Evolutionary conservation across 305 asterid species (phyloP), one percentile per base, ranked within the genome.

Genomic region (Ruellia speciosa): DNA sequence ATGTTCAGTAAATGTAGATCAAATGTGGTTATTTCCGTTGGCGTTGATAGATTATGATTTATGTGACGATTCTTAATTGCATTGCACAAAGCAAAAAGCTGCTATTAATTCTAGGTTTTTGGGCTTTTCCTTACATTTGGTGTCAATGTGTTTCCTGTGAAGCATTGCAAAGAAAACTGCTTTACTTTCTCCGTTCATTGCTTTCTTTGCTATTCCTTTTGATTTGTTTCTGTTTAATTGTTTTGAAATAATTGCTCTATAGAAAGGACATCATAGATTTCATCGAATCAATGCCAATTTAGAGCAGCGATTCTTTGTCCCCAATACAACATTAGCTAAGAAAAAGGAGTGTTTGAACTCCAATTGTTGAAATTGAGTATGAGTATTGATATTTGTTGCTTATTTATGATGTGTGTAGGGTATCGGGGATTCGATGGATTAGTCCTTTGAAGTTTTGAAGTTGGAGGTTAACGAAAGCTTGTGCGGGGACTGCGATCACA

Each of bases 401-500:
- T 40, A 61, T 56, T 67, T 70, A 43, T 54, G 57, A 69, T 52
- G 35, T 67, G 49, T 58, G 71, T 70, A 53, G 52, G 62, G 77
- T 58, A 71, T 88, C 62, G 78, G 82, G 87, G 86, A 50, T 63
- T 75, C 57, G 46, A 82, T 77, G 86, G 79, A 70, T 49, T 81
- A 74, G 63, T 71, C 54, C 54, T 37, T 24, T n/a, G 16, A 17
- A 53, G 59, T 56, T 35, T 24, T n/a, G 16, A 17, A 53, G 59
- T 56, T 41, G 39, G 53, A 52, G 66, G 64, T 60, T 39, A 0
- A 14, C 69, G 40, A 17, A n/a, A 18, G 50, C 18, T 39, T 60
- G 50, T 54, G 48, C 63, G 17, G 63, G 16, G 14, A 31, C 6
- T 62, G 59, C 14, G 16, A 45, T 67, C 49, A 58, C 58, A 12